phyloP scores from a whole-genome alignment of 768 basidiomycete genomes.

The Chlorophyllum brunneum region DNA sequence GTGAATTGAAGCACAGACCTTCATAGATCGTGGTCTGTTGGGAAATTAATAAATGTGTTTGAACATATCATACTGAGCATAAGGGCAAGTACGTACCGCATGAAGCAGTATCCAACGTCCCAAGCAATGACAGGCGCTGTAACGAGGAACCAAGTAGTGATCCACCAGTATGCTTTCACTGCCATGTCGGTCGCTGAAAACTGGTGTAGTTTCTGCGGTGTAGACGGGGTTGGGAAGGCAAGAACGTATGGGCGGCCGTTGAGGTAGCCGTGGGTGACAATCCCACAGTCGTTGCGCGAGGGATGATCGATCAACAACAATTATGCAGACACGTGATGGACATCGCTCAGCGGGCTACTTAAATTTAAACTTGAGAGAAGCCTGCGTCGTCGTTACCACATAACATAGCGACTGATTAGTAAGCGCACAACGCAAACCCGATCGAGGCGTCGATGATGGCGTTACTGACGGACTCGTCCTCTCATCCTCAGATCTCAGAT shows the following conservation, averaged over 20 bases:
- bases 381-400: neutral
- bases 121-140: conserved; percentile 64
- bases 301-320: too few species aligned
- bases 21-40: conserved; percentile 77
- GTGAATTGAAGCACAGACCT: conserved; percentile 24
- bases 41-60: conserved; percentile 3
- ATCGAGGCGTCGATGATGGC: too few species aligned
- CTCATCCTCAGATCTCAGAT: too few species aligned
- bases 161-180: conserved; percentile 50
- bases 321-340: too few species aligned
- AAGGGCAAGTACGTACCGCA: conserved; percentile 47
- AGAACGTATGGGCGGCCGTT: neutral
- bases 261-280: neutral
- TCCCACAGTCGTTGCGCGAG: too few species aligned
- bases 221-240: neutral
- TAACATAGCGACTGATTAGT: neutral
- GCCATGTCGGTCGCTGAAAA: conserved; percentile 34
- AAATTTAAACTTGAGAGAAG: too few species aligned
- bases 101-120: conserved; percentile 81
- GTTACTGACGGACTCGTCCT: neutral
- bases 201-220: neutral
- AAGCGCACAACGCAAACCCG: too few species aligned
- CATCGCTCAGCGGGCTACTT: too few species aligned
- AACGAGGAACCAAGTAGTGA: conserved; percentile 67
- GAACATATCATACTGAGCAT: neutral